Base-by-base conservation (phyloP, 345 rosid genomes). In the Nasturtium officinale region DNA sequence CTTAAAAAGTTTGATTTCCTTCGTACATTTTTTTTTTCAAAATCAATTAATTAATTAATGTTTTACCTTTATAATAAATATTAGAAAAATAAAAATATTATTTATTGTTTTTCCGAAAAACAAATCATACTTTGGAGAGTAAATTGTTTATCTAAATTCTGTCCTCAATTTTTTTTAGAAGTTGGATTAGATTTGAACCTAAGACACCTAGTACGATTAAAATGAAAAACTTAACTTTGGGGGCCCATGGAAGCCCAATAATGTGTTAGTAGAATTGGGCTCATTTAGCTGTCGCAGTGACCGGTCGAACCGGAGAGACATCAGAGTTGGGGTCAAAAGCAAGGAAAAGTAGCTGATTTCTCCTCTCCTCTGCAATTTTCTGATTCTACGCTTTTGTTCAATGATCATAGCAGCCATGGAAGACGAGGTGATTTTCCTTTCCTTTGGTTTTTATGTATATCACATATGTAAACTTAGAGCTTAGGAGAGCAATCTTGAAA, bases 381-480 rank as follows among this genome's bases (percentile, higher is more conserved):
- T 23, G 25, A 23, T 23, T 9, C 10, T 33, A 33, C 38, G 40
- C 40, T 35, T 35, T 35, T 35, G 40, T 35, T 35, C 42, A 45
- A 64, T 16, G 65, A 83, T 79, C 75, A 58, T 61, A 79, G 76
- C 82, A 70, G 69, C 52, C 74, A 85, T 81, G 86, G 83, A 82
- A 6, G 83, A 81, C 74, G 84, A 78, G 84, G 85, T 84, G 68
- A 67, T 33, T 1, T 57, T 38, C 21, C 51, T 3, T 5, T 65
- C 66, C 28, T 11, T 46, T 64, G n/a, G n/a, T 15, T 50, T 0
- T 25, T 40, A 12, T 56, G 2, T 47, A 47, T 47, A 47, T 26
- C n/a, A 32, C 47, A 25, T 42, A 11, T 6, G 42, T n/a, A 50
- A 42, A 17, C 2, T 4, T n/a, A 35, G 10, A 42, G n/a, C 45